These are phyloP conservation scores for Ceratobasidium sp. DNA, from an alignment of 1,284 basidiomycete genomes.

Conservation along the genomic window DNA sequence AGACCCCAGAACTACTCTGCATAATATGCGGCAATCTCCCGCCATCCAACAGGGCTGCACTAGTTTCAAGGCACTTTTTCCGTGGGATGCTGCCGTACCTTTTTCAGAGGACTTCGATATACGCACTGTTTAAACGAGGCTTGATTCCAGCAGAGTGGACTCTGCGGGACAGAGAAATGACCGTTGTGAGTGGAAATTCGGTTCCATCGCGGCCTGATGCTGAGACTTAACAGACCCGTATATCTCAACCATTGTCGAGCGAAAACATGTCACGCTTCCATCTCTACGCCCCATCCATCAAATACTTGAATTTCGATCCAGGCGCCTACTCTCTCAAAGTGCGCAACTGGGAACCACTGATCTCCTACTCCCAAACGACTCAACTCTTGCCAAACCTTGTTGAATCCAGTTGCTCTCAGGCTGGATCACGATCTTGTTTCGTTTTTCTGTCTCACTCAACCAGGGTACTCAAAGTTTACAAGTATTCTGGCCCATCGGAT, in stretches of 20 bases:
- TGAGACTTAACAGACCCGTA: background rate
- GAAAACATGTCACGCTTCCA: background rate
- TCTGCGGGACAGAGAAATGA: background rate
- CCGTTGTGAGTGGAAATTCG: background rate
- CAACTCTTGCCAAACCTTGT: background rate
- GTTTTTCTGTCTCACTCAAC: background rate
- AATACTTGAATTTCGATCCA: background rate
- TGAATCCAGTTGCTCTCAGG: background rate
- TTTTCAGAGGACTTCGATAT: background rate
- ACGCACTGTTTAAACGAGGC: background rate
- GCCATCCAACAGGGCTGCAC: background rate
- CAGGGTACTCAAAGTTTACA: no score
- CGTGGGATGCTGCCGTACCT: background rate
- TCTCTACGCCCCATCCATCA: background rate
- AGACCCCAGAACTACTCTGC: background rate
- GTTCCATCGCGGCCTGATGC: background rate
- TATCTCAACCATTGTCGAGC: background rate
- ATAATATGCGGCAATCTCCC: background rate
- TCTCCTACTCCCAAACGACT: background rate
- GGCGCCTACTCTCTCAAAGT: background rate
- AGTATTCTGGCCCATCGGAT: no score
- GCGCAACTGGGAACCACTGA: background rate
- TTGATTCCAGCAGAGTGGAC: background rate
- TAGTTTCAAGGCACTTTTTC: background rate
- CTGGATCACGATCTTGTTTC: background rate